phyloP scores from a whole-genome alignment of 441 rosid genomes.

The Daphne laureola region DNA sequence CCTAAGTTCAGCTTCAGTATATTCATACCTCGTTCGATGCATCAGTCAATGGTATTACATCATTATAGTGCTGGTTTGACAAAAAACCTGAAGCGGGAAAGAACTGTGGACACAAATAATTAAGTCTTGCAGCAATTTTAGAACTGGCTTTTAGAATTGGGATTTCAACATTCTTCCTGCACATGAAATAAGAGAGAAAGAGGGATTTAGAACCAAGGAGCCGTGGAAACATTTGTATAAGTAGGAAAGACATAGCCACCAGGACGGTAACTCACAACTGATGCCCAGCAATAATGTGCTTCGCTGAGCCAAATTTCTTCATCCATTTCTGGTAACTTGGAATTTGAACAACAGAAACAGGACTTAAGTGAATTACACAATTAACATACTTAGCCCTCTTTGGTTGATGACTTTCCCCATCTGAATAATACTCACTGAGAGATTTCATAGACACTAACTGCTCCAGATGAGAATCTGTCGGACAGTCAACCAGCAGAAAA shows the following conservation, averaged over 20 bases:
- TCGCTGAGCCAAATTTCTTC: constrained; percentile 57
- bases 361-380: constrained; percentile 83
- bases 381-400: constrained; percentile 43
- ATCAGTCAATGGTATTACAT: constrained; percentile 18
- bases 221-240: constrained; percentile 7
- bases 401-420: constrained; percentile 14
- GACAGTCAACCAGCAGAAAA: constrained; percentile 86
- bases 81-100: constrained; percentile 87
- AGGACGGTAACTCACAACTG: constrained; percentile 40
- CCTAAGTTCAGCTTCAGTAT: constrained; percentile 9
- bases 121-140: constrained; percentile 73
- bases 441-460: constrained; percentile 41
- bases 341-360: constrained; percentile 48
- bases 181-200: constrained; percentile 13
- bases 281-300: constrained; percentile 89
- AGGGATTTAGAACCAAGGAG: constrained; percentile 11
- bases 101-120: constrained; percentile 91
- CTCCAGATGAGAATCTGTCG: constrained; percentile 55
- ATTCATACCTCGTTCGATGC: constrained; percentile 41
- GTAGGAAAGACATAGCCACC: background rate
- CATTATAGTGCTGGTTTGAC: constrained; percentile 33
- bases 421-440: constrained; percentile 44
- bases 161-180: constrained; percentile 76
- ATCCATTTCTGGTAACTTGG: constrained; percentile 68
- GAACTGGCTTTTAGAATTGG: constrained; percentile 81